Base-by-base conservation (phyloP, 2,329 filamentous ascomycete species). In the Metarhizium rileyi region DNA sequence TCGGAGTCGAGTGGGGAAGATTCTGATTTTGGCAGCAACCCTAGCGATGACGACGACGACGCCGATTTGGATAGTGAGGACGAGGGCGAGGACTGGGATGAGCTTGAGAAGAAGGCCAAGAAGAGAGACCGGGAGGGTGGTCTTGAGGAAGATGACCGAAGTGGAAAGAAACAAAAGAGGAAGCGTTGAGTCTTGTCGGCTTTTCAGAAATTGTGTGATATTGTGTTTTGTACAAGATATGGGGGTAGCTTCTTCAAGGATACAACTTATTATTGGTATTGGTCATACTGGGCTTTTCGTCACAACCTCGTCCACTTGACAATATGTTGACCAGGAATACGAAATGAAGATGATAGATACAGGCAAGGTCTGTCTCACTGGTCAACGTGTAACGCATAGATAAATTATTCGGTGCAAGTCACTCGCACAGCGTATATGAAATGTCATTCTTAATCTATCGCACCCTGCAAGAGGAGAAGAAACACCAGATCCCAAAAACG, bases 21-120 rank as follows among this genome's bases (percentile, higher is more conserved):
- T 51, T 93, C 86, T 20, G 90, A 97, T 54, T 97, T 93, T 63
- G 90, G 95, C 60, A 91, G 91, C 62, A 90, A 95, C 60, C 87
- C 85, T 1, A 86, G 81, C 55, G 91, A 89, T 27, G 90, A 91
- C 12, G 87, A 88, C 50, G 65, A 63, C 10, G 67, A 70, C 28
- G 81, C 77, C 45, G 86, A 86, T 20, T 74, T 80, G 18, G 66
- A 68, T 50, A 81, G 79, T 41, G 87, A 90, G 6, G 86, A 88
- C 12, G 87, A 83, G 55, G 86, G 86, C 45, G 86, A 96, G 65
- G 88, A 94, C 62, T 96, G 91, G 91, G 90, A 97, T 64, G 90
- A 94, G 67, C 66, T 96, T 52, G 91, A 96, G 72, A 84, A 84
- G 68, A 95, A 95, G 74, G 90, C 85, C 3, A 88, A 84, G 72